Percentiles rank a stretch among this genome's conserved stretches.
Evolutionary conservation across 257 asterid species (phyloP).

Genomic region (Capsicum pubescens): DNA sequence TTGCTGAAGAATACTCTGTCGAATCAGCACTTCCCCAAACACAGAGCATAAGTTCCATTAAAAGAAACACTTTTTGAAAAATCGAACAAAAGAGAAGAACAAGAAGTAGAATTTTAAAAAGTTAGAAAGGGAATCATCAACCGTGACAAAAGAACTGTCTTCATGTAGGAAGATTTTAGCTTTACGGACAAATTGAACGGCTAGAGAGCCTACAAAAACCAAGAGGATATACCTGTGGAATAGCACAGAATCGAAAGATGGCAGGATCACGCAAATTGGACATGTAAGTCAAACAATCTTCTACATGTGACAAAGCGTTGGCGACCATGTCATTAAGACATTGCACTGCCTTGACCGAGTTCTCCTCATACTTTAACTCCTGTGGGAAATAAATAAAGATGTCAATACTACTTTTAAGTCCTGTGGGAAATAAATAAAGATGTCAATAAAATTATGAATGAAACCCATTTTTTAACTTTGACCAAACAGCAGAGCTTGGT

Average conservation of each 20-base stretch:
- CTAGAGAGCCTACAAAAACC: slow-evolving; percentile 17
- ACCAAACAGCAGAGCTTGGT: slow-evolving; percentile 14
- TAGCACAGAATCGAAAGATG: slow-evolving; percentile 92
- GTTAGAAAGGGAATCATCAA: slow-evolving; percentile 6
- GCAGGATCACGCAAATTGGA: slow-evolving; percentile 74
- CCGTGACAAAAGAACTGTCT: neutral
- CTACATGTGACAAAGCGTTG: slow-evolving; percentile 79
- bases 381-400: slow-evolving; percentile 44
- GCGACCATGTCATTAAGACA: slow-evolving; percentile 98
- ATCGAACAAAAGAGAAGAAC: slow-evolving; percentile 8
- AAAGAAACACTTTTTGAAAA: neutral
- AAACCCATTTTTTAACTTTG: slow-evolving; percentile 6
- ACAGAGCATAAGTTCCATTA: neutral
- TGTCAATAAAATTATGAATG: slow-evolving; percentile 15
- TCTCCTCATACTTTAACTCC: slow-evolving; percentile 83
- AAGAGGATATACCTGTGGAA: slow-evolving; percentile 78
- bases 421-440: slow-evolving; percentile 50
- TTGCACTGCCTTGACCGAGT: slow-evolving; percentile 89
- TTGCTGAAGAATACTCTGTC: no score
- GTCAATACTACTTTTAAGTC: slow-evolving; percentile 37
- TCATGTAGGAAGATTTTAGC: slow-evolving; percentile 16
- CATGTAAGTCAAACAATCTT: slow-evolving; percentile 82
- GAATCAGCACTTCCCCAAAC: neutral
- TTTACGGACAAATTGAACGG: neutral
- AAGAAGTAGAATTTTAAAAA: neutral